These are phyloP conservation scores for Kwoniella sp. DNA, from an alignment of 768 basidiomycete species.

Conservation along the genomic window DNA sequence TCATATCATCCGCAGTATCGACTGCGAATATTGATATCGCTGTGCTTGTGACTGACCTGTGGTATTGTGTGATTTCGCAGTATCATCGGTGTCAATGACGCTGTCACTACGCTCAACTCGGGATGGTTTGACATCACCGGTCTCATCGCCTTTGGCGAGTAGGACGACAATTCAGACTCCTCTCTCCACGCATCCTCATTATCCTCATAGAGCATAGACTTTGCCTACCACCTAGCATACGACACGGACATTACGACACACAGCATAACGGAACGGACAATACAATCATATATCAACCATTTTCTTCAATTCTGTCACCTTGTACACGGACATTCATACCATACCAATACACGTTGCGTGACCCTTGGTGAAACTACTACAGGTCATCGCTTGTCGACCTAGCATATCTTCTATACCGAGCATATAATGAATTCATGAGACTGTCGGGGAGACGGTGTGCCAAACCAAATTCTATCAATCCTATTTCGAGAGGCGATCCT, in stretches of 20 bases:
- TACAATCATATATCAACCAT: neutral
- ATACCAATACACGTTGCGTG: neutral
- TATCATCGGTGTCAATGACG: conserved; percentile 30
- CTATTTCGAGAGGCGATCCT: too few relatives aligned
- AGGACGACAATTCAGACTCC: neutral
- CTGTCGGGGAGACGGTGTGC: neutral
- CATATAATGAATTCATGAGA: conserved; percentile 7
- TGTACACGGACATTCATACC: neutral
- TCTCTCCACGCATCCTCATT: neutral
- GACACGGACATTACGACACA: conserved; percentile 1
- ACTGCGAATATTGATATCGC: neutral
- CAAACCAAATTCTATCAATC: conserved; percentile 1
- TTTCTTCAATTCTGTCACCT: too few relatives aligned
- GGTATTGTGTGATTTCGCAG: conserved; percentile 2
- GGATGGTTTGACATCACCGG: conserved; percentile 29
- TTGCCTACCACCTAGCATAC: neutral
- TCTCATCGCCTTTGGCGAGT: conserved; percentile 13
- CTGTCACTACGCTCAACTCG: conserved; percentile 10
- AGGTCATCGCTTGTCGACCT: too few relatives aligned
- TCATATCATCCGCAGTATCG: neutral
- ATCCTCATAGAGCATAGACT: neutral
- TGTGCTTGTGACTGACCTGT: neutral
- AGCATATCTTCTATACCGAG: conserved; percentile 4
- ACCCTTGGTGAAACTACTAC: too few relatives aligned
- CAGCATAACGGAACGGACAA: neutral